Evolutionary conservation across 345 rosid genomes (phyloP).

Genomic region (Dipteronia dyeriana): DNA sequence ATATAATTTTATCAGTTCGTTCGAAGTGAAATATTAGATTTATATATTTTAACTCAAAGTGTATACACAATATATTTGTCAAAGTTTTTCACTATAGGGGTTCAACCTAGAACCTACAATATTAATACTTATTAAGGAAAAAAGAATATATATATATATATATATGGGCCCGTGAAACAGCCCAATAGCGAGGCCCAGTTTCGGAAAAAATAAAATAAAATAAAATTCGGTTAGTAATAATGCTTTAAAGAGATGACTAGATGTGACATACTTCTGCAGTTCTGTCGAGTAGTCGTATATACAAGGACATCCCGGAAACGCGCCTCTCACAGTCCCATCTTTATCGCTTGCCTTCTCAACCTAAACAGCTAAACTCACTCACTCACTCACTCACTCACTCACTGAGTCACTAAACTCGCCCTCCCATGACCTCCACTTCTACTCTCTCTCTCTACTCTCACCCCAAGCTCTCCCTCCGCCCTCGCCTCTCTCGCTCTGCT

Average conservation of each 20-base stretch:
- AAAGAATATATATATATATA: too few species aligned
- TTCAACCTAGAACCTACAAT: too few species aligned
- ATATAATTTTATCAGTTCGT: too few species aligned
- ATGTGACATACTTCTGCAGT: not conserved
- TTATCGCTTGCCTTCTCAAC: conserved; percentile 1
- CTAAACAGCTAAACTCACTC: too few species aligned
- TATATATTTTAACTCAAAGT: too few species aligned
- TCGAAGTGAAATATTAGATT: too few species aligned
- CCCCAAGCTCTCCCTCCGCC: conserved; percentile 44
- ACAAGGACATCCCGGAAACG: conserved; percentile 10
- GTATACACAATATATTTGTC: too few species aligned
- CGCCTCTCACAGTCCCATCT: conserved; percentile 18
- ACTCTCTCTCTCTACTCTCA: conserved; percentile 48
- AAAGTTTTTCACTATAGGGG: too few species aligned
- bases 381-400: not conserved
- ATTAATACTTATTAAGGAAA: too few species aligned
- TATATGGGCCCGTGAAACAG: not conserved
- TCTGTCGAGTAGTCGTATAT: too few species aligned
- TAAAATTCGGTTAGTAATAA: not conserved
- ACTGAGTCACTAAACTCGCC: not conserved
- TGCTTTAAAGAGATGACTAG: not conserved
- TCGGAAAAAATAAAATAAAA: too few species aligned
- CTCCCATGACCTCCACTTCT: conserved; percentile 56
- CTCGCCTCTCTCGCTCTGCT: conserved; percentile 17
- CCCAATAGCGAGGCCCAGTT: not conserved